phyloP scores from a whole-genome alignment of 305 asterid genomes.

The Fraxinus sp. region DNA sequence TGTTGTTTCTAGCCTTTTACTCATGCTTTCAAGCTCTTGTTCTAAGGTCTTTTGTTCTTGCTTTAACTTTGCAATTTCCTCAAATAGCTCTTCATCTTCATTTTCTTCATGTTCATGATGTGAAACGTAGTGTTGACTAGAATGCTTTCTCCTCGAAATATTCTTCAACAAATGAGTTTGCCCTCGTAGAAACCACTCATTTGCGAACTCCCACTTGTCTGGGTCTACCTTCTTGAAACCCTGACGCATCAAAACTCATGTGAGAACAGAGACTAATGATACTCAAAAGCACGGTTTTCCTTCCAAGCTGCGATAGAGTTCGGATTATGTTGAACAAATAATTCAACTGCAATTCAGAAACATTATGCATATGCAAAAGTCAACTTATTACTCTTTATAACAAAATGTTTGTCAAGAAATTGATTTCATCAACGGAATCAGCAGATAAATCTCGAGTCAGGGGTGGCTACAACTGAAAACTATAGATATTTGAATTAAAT shows the following conservation, averaged over 20 bases:
- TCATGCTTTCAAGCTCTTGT: conserved; percentile 61
- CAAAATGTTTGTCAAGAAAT: background rate
- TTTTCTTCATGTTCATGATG: conserved; percentile 23
- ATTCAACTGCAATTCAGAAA: background rate
- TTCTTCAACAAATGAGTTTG: conserved; percentile 7
- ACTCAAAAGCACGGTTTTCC: background rate
- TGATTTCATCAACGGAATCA: background rate
- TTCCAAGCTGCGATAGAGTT: background rate
- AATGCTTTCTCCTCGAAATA: conserved; percentile 20
- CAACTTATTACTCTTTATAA: background rate
- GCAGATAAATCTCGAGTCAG: background rate
- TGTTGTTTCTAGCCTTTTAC: conserved; percentile 69
- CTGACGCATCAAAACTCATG: background rate
- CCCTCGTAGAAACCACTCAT: conserved; percentile 9
- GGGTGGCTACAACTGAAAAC: background rate
- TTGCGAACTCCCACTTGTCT: conserved; percentile 19
- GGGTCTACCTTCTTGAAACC: conserved; percentile 11
- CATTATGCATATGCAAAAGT: background rate
- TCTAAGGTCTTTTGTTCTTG: conserved; percentile 63
- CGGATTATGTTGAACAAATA: background rate
- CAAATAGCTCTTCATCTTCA: conserved; percentile 45
- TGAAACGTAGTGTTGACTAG: background rate
- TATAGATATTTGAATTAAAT: background rate
- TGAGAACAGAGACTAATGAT: background rate
- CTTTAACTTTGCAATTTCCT: conserved; percentile 56